Base-by-base conservation (phyloP, 345 rosid genomes). In the Reutealis trisperma region DNA sequence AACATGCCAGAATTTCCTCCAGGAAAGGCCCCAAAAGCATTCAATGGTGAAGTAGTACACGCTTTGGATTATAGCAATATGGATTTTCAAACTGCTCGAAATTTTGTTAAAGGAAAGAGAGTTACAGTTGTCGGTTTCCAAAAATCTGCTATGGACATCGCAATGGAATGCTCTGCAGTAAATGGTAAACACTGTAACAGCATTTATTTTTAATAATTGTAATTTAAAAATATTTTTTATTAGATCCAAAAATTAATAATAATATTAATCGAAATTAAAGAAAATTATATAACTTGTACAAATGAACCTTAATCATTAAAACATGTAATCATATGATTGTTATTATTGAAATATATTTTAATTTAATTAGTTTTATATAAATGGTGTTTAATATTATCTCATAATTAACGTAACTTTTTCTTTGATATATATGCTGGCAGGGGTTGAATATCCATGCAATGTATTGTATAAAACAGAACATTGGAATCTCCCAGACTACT, bases 1-100 rank as follows among this genome's bases (percentile, higher is more conserved):
- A 78, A 88, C 12, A 71, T 85, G 10, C 89, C 90, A 2, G 81
- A 82, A 49, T 87, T 84, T 71, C 85, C 86, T 1, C 75, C 79
- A 1, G 67, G 70, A 5, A 68, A 76, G 13, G 89, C 87, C 5
- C 90, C 88, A 0, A 88, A 85, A 71, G 86, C 77, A 19, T 87
- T 89, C 59, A 60, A 57, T 1, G 88, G 89, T 0, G 57, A 85
- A 68, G 89, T 86, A 24, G 75, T 86, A 42, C 92, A 89, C 21
- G 73, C 89, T 18, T 77, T 80, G 87, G 88, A 87, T 62, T 86
- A 87, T 45, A 65, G 77, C 0, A 67, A 70, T n/a, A 79, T 83
- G 87, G 83, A 81, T 24, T n/a, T 11, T 49, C 73, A 71, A 64
- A 51, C 8, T 19, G 86, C 77, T 4, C 32, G 25, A 2, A 57